Evolutionary conservation across 768 basidiomycete species (phyloP).

Genomic region (Mycena galericulata): DNA sequence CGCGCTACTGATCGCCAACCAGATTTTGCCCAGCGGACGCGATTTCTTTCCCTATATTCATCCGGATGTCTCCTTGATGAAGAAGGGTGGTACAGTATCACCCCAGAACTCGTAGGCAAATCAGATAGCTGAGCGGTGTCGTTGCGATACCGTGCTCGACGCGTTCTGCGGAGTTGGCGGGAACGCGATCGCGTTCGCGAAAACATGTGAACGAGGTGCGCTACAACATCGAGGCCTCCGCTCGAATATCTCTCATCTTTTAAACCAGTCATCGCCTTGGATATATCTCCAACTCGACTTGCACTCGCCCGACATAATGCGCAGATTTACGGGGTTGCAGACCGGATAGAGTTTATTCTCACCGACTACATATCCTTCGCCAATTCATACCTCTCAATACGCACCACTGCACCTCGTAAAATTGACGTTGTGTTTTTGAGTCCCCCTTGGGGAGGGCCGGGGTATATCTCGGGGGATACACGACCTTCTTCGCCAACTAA

Average conservation of each 20-base stretch:
- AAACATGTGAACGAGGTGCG: conserved; percentile 92
- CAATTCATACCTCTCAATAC: conserved; percentile 55
- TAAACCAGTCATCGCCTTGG: conserved; percentile 88
- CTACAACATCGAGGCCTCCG: background rate
- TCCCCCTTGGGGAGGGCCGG: conserved; percentile 95
- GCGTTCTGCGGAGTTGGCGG: conserved; percentile 99
- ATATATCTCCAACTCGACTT: conserved; percentile 86
- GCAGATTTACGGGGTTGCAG: conserved; percentile 91
- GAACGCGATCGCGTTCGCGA: conserved; percentile 96
- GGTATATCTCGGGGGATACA: conserved; percentile 62
- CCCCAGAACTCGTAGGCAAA: conserved; percentile 92
- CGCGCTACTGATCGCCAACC: conserved; percentile 11
- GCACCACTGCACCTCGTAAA: conserved; percentile 51
- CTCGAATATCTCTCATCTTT: background rate
- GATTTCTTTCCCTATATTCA: conserved; percentile 85
- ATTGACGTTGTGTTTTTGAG: conserved; percentile 95
- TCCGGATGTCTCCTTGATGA: conserved; percentile 90
- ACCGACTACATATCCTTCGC: conserved; percentile 89
- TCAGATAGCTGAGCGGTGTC: conserved; percentile 94
- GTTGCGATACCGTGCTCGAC: conserved; percentile 86
- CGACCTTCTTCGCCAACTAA: conserved; percentile 35
- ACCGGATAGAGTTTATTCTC: conserved; percentile 94
- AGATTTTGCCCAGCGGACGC: conserved; percentile 91
- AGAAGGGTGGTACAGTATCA: conserved; percentile 99
- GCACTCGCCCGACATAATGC: conserved; percentile 96